Conservation (phyloP, 345 rosid genomes). For the Euphorbia peplus region DNA sequence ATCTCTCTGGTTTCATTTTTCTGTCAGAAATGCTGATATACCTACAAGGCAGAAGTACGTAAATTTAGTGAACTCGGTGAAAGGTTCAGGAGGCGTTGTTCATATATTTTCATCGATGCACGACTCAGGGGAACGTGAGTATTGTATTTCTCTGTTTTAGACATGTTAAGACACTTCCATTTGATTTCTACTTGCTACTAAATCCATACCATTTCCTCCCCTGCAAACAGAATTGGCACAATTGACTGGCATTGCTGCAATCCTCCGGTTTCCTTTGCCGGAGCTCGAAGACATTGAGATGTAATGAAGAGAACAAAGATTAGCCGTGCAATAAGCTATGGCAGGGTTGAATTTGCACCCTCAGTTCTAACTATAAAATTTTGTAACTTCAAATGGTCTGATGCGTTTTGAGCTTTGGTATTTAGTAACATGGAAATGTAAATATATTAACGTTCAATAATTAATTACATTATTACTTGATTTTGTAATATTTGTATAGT, state of each 20-base stretch:
- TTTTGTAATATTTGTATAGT: too few relatives aligned
- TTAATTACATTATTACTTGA: too few relatives aligned
- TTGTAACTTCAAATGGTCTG: too few relatives aligned
- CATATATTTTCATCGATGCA: constrained; percentile 94
- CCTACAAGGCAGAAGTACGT: constrained; percentile 62
- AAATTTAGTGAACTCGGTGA: constrained; percentile 69
- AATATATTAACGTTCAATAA: too few relatives aligned
- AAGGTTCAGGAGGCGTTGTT: constrained; percentile 66
- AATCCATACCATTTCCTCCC: neutral
- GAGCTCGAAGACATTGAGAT: constrained; percentile 96
- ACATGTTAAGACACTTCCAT: neutral
- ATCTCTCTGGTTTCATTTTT: neutral
- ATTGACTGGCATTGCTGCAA: constrained; percentile 87
- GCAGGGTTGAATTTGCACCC: too few relatives aligned
- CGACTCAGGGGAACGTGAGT: constrained; percentile 92
- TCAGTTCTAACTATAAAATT: too few relatives aligned
- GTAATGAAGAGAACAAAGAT: constrained; percentile 29
- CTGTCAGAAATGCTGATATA: constrained; percentile 70
- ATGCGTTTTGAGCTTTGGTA: too few relatives aligned
- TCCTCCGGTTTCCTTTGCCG: constrained; percentile 90
- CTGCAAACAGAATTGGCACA: constrained; percentile 65
- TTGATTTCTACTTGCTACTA: neutral
- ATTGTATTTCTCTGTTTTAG: neutral
- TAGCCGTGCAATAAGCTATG: neutral
- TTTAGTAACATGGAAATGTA: too few relatives aligned